Conservation (phyloP, 345 rosid species). For the Eucalyptus brandiana region DNA sequence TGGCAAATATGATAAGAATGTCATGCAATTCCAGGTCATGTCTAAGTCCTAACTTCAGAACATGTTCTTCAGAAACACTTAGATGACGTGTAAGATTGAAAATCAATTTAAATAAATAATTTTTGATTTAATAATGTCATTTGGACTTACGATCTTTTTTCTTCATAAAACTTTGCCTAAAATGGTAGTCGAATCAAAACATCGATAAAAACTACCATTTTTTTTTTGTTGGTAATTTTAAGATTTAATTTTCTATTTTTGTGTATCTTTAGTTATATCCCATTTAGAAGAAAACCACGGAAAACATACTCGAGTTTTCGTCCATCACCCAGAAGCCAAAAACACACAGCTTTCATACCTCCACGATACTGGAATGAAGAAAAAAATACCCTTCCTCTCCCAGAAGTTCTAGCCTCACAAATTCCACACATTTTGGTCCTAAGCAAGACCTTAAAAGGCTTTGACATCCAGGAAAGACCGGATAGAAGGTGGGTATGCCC, state of each 20-base stretch:
- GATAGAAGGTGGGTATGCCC: too few species aligned
- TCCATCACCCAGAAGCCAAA: too few species aligned
- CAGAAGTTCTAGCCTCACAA: too few species aligned
- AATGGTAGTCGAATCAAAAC: not conserved
- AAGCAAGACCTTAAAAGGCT: too few species aligned
- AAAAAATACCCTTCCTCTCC: too few species aligned
- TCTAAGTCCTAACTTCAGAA: not conserved
- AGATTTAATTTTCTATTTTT: not conserved
- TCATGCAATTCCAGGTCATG: not conserved
- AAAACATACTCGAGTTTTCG: too few species aligned
- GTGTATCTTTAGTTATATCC: not conserved
- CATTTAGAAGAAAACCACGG: not conserved
- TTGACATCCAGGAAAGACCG: too few species aligned
- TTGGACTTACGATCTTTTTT: not conserved
- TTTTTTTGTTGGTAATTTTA: not conserved
- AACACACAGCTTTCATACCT: too few species aligned
- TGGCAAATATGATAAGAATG: not conserved
- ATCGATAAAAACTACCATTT: not conserved
- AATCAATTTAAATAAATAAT: not conserved
- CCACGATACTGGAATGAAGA: too few species aligned
- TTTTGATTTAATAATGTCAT: not conserved
- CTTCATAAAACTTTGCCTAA: not conserved
- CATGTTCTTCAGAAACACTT: not conserved
- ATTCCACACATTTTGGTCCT: too few species aligned
- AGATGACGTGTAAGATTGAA: not conserved